Evolutionary conservation across 2,329 filamentous ascomycete species (phyloP).

Genomic region (Apiospora malaysiana): DNA sequence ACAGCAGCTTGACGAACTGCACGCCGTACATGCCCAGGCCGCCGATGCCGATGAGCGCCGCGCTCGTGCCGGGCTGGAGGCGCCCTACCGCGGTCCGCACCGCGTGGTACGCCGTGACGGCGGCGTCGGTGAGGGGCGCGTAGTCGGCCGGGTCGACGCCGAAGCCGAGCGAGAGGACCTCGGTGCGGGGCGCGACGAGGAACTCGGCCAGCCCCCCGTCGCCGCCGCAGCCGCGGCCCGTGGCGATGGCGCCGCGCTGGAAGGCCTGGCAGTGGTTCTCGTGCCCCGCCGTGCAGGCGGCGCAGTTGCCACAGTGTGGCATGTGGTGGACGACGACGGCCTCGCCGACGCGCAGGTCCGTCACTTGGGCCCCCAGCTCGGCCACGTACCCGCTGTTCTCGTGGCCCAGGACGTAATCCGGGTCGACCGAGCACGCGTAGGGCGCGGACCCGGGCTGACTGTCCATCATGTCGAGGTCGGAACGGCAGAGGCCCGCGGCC

Average conservation of each 20-base stretch:
- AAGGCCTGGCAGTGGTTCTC: conserved; percentile 26
- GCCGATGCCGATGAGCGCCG: conserved; percentile 29
- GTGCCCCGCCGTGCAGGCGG: conserved; percentile 29
- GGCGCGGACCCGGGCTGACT: conserved; percentile 30
- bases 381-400: conserved; percentile 31
- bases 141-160: conserved; percentile 27
- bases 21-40: conserved; percentile 30
- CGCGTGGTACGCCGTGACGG: conserved; percentile 30
- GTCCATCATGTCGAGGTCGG: conserved; percentile 32
- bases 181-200: conserved; percentile 27
- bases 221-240: conserved; percentile 29
- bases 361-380: conserved; percentile 24
- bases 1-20: conserved; percentile 29
- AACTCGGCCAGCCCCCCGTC: conserved; percentile 30
- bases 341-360: conserved; percentile 28
- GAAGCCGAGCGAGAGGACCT: conserved; percentile 28
- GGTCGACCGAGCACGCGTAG: conserved; percentile 29
- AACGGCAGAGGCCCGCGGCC: conserved; percentile 31
- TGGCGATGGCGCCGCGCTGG: conserved; percentile 29
- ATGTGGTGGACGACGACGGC: conserved; percentile 31
- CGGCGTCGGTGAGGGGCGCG: conserved; percentile 30
- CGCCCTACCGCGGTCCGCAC: conserved; percentile 26
- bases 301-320: conserved; percentile 31
- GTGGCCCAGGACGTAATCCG: conserved; percentile 30
- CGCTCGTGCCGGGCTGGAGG: conserved; percentile 30